phyloP scores from a whole-genome alignment of 495 filamentous ascomycete genomes.

The Xylaria venustula region DNA sequence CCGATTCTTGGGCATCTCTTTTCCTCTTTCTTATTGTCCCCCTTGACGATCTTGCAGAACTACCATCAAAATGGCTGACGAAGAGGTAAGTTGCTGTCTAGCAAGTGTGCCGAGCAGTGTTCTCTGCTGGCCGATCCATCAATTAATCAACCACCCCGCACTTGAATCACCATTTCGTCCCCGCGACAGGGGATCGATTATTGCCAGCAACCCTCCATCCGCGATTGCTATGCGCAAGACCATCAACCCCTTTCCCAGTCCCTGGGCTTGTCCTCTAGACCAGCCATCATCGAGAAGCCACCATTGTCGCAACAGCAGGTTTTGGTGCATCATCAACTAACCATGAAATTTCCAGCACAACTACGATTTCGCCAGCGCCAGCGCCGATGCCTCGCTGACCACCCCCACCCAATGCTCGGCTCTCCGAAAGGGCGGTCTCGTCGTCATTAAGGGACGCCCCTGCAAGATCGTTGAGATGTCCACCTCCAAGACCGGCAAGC shows the following conservation, averaged over 20 bases:
- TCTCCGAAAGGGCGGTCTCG: constrained; percentile 95
- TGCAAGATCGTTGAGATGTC: constrained; percentile 99
- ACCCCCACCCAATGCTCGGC: constrained; percentile 99
- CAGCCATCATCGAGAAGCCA: too few species aligned
- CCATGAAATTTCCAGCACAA: constrained; percentile 86
- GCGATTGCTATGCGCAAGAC: too few species aligned
- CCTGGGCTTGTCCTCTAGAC: too few species aligned
- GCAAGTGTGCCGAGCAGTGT: too few species aligned
- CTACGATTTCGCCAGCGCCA: constrained; percentile 84
- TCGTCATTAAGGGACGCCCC: constrained; percentile 95
- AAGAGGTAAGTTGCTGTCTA: constrained; percentile 48
- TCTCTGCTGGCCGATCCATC: constrained; percentile 14
- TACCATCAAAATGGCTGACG: constrained; percentile 55
- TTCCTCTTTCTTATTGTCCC: constrained; percentile 16
- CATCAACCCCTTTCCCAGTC: too few species aligned
- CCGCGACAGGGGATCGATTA: not conserved
- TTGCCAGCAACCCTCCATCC: too few species aligned
- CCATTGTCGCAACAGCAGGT: too few species aligned
- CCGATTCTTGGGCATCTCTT: constrained; percentile 11
- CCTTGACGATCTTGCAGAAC: constrained; percentile 15
- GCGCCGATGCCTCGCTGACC: constrained; percentile 90
- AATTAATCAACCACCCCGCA: too few species aligned
- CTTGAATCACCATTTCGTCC: constrained; percentile 18
- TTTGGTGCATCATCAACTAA: too few species aligned
- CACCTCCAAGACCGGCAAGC: constrained; percentile 99